These are phyloP conservation scores for Geranomyces variabilis DNA, from an alignment of 192 early-diverging fungal genomes.

Conservation along the genomic window DNA sequence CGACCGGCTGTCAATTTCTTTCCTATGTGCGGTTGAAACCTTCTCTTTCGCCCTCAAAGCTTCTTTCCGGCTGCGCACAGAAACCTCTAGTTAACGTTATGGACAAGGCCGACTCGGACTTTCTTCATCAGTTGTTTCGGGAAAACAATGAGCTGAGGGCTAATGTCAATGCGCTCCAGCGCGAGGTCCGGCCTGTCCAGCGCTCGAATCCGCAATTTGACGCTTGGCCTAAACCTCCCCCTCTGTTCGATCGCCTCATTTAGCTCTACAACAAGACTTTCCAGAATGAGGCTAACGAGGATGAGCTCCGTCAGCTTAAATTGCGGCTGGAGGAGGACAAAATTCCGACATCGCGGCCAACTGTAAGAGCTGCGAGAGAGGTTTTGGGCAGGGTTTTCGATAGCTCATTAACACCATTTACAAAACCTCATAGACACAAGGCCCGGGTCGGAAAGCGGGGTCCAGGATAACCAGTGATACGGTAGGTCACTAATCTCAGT, in stretches of 20 bases:
- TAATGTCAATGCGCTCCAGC: conserved; percentile 48
- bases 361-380: conserved; percentile 11
- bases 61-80: neutral
- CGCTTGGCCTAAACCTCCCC: neutral
- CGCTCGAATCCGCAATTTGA: no score
- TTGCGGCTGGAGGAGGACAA: conserved; percentile 26
- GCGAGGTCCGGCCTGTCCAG: conserved; percentile 54
- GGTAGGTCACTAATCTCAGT: no score
- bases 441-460: conserved; percentile 15
- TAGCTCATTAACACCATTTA: neutral
- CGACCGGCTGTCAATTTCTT: conserved; percentile 4
- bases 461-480: conserved; percentile 17
- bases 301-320: conserved; percentile 52
- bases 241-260: conserved; percentile 6
- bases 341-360: conserved; percentile 20
- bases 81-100: conserved; percentile 18
- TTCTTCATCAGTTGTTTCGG: conserved; percentile 57
- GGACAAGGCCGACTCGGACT: conserved; percentile 61
- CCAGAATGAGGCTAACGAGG: conserved; percentile 49
- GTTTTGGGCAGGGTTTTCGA: no score
- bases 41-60: neutral
- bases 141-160: conserved; percentile 62
- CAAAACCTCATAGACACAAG: conserved; percentile 22
- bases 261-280: conserved; percentile 57
- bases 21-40: neutral